Percentiles rank a stretch among this genome's conserved stretches.
These are phyloP conservation scores for Arabidopsis arenosa DNA, from an alignment of 345 rosid genomes.

Conservation along the genomic window DNA sequence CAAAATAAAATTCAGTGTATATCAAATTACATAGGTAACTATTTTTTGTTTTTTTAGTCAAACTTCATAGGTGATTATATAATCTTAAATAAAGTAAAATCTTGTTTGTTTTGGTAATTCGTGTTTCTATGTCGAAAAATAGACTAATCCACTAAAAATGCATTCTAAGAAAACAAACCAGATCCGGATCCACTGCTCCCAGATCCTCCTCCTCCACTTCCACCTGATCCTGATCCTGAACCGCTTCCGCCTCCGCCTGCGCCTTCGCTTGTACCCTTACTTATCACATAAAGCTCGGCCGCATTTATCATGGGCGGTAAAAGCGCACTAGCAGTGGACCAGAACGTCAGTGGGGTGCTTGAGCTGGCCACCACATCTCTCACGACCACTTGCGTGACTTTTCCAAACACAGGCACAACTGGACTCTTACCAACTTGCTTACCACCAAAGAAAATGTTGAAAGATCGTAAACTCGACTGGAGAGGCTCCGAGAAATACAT, in stretches of 20 bases:
- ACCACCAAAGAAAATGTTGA: constrained; percentile 27
- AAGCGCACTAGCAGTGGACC: neutral
- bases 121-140: neutral
- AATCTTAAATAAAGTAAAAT: neutral
- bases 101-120: neutral
- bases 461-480: neutral
- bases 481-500: constrained; percentile 41
- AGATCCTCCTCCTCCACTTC: constrained; percentile 10
- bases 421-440: constrained; percentile 17
- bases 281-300: constrained; percentile 34
- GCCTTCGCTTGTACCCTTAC: constrained; percentile 8
- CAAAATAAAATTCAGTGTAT: no score
- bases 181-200: neutral
- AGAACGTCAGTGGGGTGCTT: neutral
- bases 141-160: neutral
- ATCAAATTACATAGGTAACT: no score
- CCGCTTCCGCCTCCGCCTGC: neutral
- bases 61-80: no score
- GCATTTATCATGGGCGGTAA: constrained; percentile 35
- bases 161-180: constrained; percentile 6
- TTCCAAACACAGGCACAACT: constrained; percentile 12
- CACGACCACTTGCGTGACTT: constrained; percentile 20
- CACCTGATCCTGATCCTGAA: neutral
- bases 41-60: no score
- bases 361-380: constrained; percentile 34